A percentile compares a stretch with the other conserved stretches of the same genome.
Evolutionary conservation across 768 basidiomycete genomes (phyloP).

Genomic region (Panaeolus papilionaceus): DNA sequence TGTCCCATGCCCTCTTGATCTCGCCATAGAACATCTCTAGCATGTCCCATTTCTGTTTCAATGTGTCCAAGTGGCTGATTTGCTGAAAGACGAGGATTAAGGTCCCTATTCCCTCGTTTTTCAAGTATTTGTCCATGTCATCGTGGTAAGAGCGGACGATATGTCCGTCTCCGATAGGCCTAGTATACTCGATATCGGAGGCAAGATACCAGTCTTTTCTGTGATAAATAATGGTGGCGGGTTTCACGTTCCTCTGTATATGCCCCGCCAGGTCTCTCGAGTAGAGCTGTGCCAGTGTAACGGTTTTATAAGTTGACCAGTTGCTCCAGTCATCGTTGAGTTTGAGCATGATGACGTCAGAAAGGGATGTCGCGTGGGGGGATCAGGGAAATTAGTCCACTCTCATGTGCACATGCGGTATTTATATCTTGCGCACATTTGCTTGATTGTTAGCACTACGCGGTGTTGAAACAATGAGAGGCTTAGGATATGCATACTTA

Average conservation of each 20-base stretch:
- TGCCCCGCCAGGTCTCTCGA: background rate
- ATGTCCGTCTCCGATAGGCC: background rate
- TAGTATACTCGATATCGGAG: background rate
- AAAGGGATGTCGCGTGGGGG: too few relatives aligned
- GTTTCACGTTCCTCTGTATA: background rate
- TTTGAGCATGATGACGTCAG: background rate
- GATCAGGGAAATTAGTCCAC: too few relatives aligned
- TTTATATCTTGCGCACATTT: too few relatives aligned
- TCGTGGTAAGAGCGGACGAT: background rate
- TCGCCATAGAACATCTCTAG: background rate
- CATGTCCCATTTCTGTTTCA: background rate
- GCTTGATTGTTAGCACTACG: too few relatives aligned
- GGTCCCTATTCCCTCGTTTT: background rate
- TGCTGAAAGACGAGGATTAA: background rate
- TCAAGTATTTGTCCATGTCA: background rate
- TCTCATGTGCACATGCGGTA: too few relatives aligned
- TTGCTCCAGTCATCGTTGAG: conserved; percentile 7
- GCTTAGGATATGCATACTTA: too few relatives aligned
- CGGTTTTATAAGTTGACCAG: background rate
- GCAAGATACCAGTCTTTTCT: background rate
- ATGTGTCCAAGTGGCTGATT: background rate
- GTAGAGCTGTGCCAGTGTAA: background rate
- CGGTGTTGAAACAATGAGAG: too few relatives aligned
- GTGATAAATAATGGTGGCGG: background rate
- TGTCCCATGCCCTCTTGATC: background rate